Base-by-base conservation (phyloP, 192 early-diverging fungal species). In the Entomortierella lignicola region DNA sequence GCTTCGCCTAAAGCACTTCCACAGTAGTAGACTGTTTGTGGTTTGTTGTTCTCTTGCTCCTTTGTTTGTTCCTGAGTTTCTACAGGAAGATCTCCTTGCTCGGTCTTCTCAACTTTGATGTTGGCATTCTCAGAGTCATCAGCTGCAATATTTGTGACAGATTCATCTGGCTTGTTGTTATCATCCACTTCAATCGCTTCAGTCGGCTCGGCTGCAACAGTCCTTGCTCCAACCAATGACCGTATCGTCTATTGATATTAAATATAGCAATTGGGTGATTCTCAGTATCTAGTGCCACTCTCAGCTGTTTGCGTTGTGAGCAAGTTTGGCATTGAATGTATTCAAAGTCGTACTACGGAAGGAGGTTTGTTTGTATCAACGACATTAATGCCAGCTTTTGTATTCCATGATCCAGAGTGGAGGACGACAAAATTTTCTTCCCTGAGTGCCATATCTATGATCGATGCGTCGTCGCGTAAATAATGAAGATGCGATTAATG, bases 351-450 rank as follows among this genome's bases (percentile, higher is more conserved):
- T 89, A 86, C 89, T 60, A 92, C 84, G n/a, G 77, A 74, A 8
- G 95, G 93, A 8, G 84, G 72, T 44, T 88, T 87, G 72, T 92
- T 91, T 20, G 93, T 92, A 59, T 98, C 97, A 18, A 87, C 79
- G 39, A 87, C 86, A 72, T 90, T 89, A 59, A 88, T 86, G 51
- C 93, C 91, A 18, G 92, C 93, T 71, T 91, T 94, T n/a, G 91
- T 92, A 26, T 62, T 84, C 68, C 86, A 86, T 54, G 92, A 92
- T 52, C 97, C 96, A 30, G 92, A 86, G 84, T 97, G 94, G 61
- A 98, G 90, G 18, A 97, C 92, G 27, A 98, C 85, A 77, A 92
- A 92, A 72, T 89, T 93, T 51, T 91, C 91, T 77, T 97, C 96
- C 53, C 82, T 83, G 59, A 90, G 69, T 25, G 85, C 81, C 66